Conservation (phyloP, 306 rosid species). For the Crataegus laevigata region DNA sequence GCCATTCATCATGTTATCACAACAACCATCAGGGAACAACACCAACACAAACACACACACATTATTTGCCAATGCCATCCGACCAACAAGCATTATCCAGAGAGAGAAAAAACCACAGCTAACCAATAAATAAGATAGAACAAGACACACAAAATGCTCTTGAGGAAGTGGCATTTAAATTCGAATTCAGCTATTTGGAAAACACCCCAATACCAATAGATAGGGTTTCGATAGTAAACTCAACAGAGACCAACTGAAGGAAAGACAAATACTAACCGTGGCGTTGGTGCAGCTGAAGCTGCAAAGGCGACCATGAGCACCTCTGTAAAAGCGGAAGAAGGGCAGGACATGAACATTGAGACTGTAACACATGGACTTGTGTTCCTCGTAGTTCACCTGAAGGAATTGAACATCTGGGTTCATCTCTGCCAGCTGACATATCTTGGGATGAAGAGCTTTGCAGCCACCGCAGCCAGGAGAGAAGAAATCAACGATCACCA, state of each 20-base stretch:
- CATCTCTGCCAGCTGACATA: constrained; percentile 86
- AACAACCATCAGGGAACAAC: not conserved
- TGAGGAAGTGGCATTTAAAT: not conserved
- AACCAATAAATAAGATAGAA: too few relatives aligned
- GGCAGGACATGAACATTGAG: constrained; percentile 87
- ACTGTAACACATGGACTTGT: constrained; percentile 80
- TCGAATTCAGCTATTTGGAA: not conserved
- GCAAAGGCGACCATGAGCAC: constrained; percentile 82
- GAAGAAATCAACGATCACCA: constrained; percentile 76
- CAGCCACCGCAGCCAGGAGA: constrained; percentile 98
- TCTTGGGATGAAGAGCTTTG: constrained; percentile 91
- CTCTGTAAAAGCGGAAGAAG: constrained; percentile 84
- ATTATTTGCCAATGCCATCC: not conserved
- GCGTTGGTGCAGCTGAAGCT: constrained; percentile 95
- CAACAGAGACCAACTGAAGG: not conserved
- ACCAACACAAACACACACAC: not conserved
- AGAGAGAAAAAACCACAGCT: too few relatives aligned
- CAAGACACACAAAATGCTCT: not conserved
- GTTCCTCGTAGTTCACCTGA: constrained; percentile 77
- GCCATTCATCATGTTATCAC: not conserved
- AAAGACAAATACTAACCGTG: constrained; percentile 50
- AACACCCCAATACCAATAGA: not conserved
- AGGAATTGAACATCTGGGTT: constrained; percentile 72
- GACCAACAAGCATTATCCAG: not conserved
- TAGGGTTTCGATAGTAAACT: not conserved